Evolutionary conservation across 306 rosid species (phyloP).

Genomic region (Dryas drummondii): DNA sequence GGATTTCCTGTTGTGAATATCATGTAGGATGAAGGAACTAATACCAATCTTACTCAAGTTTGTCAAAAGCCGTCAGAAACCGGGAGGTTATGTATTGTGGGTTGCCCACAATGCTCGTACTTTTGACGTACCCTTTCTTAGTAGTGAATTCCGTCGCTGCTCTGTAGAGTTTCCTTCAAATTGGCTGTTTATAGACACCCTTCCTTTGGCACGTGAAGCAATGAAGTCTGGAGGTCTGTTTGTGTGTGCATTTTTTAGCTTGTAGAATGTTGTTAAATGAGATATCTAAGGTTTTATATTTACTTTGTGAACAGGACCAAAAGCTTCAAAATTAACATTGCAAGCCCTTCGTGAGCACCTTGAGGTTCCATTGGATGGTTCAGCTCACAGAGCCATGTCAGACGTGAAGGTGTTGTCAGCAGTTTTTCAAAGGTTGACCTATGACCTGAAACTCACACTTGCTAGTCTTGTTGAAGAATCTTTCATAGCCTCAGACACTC

Average conservation of each 20-base stretch:
- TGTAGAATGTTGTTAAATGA: neutral
- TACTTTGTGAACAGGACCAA: slow-evolving; percentile 47
- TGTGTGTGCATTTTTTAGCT: neutral
- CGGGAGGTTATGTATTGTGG: slow-evolving; percentile 60
- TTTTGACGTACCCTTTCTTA: slow-evolving; percentile 89
- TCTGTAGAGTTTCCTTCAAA: slow-evolving; percentile 56
- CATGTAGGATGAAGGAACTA: slow-evolving; percentile 74
- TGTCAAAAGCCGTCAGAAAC: slow-evolving; percentile 68
- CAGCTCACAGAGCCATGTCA: slow-evolving; percentile 87
- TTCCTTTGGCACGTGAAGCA: slow-evolving; percentile 61
- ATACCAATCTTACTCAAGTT: slow-evolving; percentile 66
- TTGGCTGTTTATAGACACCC: slow-evolving; percentile 67
- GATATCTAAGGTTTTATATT: slow-evolving; percentile 18
- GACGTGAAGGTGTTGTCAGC: slow-evolving; percentile 61
- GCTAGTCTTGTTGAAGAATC: slow-evolving; percentile 54
- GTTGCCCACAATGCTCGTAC: slow-evolving; percentile 78
- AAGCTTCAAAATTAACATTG: slow-evolving; percentile 37
- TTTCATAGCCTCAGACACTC: slow-evolving; percentile 51
- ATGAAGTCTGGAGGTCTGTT: slow-evolving; percentile 60
- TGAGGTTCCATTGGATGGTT: slow-evolving; percentile 47
- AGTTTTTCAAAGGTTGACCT: slow-evolving; percentile 61
- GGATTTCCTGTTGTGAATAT: slow-evolving; percentile 22
- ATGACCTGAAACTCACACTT: slow-evolving; percentile 52
- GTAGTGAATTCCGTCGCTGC: slow-evolving; percentile 59
- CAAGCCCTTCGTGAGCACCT: slow-evolving; percentile 52